Evolutionary conservation across 2,329 filamentous ascomycete species (phyloP), one percentile per base, ranked within the genome.

Genomic region (Uncinocarpus reesii): DNA sequence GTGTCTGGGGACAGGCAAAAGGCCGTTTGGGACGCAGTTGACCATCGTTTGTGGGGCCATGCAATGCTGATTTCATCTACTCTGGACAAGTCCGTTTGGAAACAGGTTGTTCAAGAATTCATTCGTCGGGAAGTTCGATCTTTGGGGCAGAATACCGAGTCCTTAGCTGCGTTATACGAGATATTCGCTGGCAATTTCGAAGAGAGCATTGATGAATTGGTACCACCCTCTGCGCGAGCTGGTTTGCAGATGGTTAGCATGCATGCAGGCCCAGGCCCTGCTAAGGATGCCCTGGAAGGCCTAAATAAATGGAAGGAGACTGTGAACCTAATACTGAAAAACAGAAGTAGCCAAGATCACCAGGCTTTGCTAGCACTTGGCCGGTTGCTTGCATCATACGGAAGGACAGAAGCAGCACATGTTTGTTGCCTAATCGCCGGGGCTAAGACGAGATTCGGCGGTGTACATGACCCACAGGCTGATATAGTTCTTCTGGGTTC

Each of bases 281-380:
- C 80, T 0, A 82, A 80, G 55, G 87, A 92, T 63, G 81, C 82
- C 0, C 72, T 90, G 4, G 84, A 86, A 58, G 92, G 92, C 3
- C 72, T 98, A 16, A 86, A 96, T 58, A 88, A 88, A 64, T 98
- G 92, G 92, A 81, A 81, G 36, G 92, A 98, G 65, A 95, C 92
- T 0, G 70, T 96, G 32, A 79, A 83, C 1, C 71, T 98, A 51
- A 79, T 96, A 21, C 67, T 95, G 35, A 90, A 85, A 67, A 98
- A 98, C 65, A 81, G 92, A 52, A 95, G 84, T 53, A 67, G 76
- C 1, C 83, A 86, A 23, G 92, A 98, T 65, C 75, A 77, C 7
- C 78, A 81, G 50, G 88, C 88, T 4, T 69, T 98, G 23, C 74
- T 84, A 48, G 80, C 87, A 0, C 75, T 98, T 23, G 90, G 90